A percentile compares a stretch with the other conserved stretches of the same genome.
phyloP scores from a whole-genome alignment of 805 yeast species.

The Candida insectorum region DNA sequence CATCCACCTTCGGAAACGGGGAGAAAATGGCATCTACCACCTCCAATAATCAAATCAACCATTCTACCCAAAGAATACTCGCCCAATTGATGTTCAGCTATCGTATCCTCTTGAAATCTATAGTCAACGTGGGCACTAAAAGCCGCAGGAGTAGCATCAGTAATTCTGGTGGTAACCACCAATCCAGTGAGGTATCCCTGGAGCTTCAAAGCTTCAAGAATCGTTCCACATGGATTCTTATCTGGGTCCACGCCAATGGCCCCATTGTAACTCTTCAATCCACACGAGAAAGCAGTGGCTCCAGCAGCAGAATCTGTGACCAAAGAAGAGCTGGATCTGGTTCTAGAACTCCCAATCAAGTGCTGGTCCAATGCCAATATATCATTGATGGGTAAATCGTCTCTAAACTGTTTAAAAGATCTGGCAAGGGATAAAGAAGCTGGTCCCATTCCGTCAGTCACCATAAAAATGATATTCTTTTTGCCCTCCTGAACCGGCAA shows the following conservation, averaged over 20 bases:
- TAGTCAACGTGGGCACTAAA: slow-evolving; percentile 74
- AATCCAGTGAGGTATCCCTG: slow-evolving; percentile 79
- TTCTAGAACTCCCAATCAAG: slow-evolving; percentile 78
- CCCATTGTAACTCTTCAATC: slow-evolving; percentile 76
- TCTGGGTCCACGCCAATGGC: slow-evolving; percentile 80
- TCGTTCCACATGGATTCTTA: slow-evolving; percentile 74
- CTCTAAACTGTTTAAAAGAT: slow-evolving; percentile 61
- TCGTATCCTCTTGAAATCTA: slow-evolving; percentile 75
- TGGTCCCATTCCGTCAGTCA: slow-evolving; percentile 94
- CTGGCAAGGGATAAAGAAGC: slow-evolving; percentile 78
- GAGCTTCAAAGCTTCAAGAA: slow-evolving; percentile 82
- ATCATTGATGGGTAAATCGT: slow-evolving; percentile 51
- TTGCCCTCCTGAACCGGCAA: slow-evolving; percentile 27
- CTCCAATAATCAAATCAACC: slow-evolving; percentile 85
- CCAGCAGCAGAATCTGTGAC: slow-evolving; percentile 96
- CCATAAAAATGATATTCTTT: slow-evolving; percentile 79
- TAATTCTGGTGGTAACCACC: slow-evolving; percentile 86
- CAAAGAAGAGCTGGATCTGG: slow-evolving; percentile 73
- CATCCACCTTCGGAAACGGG: slow-evolving; percentile 58
- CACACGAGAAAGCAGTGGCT: slow-evolving; percentile 90
- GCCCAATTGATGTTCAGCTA: slow-evolving; percentile 86
- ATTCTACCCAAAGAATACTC: slow-evolving; percentile 66
- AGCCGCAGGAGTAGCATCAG: slow-evolving; percentile 94
- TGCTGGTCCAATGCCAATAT: slow-evolving; percentile 60
- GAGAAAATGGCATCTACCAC: slow-evolving; percentile 82